phyloP scores from a whole-genome alignment of 352 stramenopile genomes.

The Peronospora belbahrii region DNA sequence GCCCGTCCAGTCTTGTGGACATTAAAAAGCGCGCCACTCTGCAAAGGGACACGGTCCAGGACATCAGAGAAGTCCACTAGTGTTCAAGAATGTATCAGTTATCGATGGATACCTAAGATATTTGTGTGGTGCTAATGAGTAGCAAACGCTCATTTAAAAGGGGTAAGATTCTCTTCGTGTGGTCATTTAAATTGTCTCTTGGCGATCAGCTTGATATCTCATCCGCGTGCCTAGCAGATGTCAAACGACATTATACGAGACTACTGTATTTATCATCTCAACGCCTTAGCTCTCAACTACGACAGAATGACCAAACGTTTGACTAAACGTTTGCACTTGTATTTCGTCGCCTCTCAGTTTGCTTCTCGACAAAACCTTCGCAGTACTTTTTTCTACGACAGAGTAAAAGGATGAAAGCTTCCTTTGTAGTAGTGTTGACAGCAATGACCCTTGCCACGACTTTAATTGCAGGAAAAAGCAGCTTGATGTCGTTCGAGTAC shows the following conservation, averaged over 20 bases:
- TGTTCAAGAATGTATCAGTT: slow-evolving; percentile 29
- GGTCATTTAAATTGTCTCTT: not conserved
- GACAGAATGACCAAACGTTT: too few species aligned
- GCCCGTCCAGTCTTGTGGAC: slow-evolving; percentile 43
- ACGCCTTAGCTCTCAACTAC: too few species aligned
- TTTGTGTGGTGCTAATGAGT: not conserved
- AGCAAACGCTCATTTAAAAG: not conserved
- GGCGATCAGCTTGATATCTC: slow-evolving; percentile 6
- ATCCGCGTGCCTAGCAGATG: slow-evolving; percentile 19
- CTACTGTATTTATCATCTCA: too few species aligned
- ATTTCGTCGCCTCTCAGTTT: not conserved
- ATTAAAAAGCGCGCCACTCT: slow-evolving; percentile 38
- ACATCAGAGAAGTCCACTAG: slow-evolving; percentile 21
- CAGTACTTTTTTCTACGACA: not conserved
- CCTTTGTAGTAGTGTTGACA: not conserved
- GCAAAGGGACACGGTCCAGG: slow-evolving; percentile 30
- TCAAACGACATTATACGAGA: slow-evolving; percentile 2
- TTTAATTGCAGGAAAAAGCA: slow-evolving; percentile 9
- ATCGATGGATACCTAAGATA: slow-evolving; percentile 11
- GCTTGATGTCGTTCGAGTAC: slow-evolving; percentile 18
- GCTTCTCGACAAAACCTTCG: not conserved
- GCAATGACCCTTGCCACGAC: not conserved
- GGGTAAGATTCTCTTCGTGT: not conserved
- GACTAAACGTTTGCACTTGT: too few species aligned
- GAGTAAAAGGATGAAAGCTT: slow-evolving; percentile 1